Evolutionary conservation across 2,329 filamentous ascomycete genomes (phyloP).

Genomic region (Stachybotrys elegans): DNA sequence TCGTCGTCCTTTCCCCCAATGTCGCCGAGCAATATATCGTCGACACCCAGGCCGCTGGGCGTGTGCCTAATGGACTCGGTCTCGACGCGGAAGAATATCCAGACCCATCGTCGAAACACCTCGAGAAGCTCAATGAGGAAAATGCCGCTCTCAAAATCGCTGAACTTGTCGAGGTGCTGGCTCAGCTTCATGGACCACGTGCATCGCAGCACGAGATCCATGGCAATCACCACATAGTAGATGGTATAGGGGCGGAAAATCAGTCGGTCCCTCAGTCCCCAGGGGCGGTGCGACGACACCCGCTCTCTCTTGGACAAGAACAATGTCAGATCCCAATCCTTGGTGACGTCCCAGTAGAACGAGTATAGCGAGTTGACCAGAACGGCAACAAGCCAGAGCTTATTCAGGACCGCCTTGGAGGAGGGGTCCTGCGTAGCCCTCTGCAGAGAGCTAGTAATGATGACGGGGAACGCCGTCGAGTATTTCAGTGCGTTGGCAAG

Average conservation of each 20-base stretch:
- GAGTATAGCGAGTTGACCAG: slow-evolving; percentile 84
- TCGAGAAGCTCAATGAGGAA: slow-evolving; percentile 85
- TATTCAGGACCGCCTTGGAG: slow-evolving; percentile 40
- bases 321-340: slow-evolving; percentile 92
- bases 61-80: slow-evolving; percentile 76
- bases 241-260: slow-evolving; percentile 66
- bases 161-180: slow-evolving; percentile 74
- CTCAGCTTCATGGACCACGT: slow-evolving; percentile 90
- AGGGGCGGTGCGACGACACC: slow-evolving; percentile 61
- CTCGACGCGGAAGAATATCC: slow-evolving; percentile 95
- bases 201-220: slow-evolving; percentile 79
- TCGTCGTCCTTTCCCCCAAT: slow-evolving; percentile 56
- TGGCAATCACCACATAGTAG: slow-evolving; percentile 75
- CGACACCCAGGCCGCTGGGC: slow-evolving; percentile 46
- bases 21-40: slow-evolving; percentile 73
- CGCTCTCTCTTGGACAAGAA: slow-evolving; percentile 58
- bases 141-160: slow-evolving; percentile 82
- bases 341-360: slow-evolving; percentile 98
- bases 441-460: slow-evolving; percentile 72
- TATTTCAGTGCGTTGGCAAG: slow-evolving; percentile 95
- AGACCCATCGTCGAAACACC: slow-evolving; percentile 85
- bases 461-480: slow-evolving; percentile 86
- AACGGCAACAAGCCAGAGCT: slow-evolving; percentile 65
- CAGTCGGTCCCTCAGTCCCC: slow-evolving; percentile 69
- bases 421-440: slow-evolving; percentile 47